Conservation (phyloP, 257 asterid genomes). For the Craterostigma plantagineum region DNA sequence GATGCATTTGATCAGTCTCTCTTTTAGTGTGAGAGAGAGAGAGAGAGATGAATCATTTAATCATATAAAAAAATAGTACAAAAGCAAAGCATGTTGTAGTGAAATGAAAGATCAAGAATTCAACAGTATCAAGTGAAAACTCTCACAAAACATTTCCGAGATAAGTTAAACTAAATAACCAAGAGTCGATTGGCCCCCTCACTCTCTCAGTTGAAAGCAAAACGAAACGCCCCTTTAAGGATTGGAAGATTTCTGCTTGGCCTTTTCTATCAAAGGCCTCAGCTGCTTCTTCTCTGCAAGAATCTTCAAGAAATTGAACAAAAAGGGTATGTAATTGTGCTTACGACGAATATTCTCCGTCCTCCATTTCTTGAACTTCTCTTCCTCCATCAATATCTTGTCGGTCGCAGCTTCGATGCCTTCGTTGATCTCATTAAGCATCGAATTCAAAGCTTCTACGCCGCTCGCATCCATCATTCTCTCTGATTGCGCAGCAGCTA, state of each 20-base stretch:
- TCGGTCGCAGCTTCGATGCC: conserved; percentile 80
- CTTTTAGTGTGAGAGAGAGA: too few species aligned
- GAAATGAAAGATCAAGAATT: too few species aligned
- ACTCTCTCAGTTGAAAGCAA: too few species aligned
- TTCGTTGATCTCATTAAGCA: conserved; percentile 51
- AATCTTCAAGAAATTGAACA: conserved; percentile 88
- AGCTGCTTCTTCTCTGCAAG: conserved; percentile 99
- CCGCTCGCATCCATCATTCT: conserved; percentile 44
- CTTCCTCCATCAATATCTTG: conserved; percentile 92
- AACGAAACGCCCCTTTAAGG: too few species aligned
- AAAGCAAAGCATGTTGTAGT: too few species aligned
- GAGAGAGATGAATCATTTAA: too few species aligned
- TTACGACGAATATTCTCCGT: conserved; percentile 73
- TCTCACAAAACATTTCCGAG: too few species aligned
- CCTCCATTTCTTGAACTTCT: conserved; percentile 95
- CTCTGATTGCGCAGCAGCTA: conserved; percentile 58
- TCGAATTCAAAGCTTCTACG: conserved; percentile 43
- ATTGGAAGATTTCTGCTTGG: conserved; percentile 61
- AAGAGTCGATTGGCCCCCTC: too few species aligned
- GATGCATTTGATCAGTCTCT: too few species aligned
- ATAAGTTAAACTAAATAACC: too few species aligned
- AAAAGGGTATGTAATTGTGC: conserved; percentile 84
- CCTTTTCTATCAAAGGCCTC: conserved; percentile 98
- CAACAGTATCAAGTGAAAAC: too few species aligned
- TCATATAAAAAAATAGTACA: too few species aligned